phyloP scores from a whole-genome alignment of 2,329 filamentous ascomycete genomes.

The Trichophyton schoenleinii region DNA sequence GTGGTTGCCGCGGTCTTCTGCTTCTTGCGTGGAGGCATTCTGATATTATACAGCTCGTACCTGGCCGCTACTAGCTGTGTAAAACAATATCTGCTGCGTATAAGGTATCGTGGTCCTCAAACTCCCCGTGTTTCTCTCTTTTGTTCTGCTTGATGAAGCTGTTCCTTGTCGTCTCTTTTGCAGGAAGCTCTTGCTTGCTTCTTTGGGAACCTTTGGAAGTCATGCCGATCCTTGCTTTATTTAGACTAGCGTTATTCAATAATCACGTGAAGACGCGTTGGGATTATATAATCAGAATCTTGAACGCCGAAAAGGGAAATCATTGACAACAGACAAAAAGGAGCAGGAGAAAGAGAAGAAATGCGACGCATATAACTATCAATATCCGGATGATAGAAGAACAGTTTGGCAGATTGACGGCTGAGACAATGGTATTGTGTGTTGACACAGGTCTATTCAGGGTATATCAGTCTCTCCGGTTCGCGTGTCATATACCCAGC shows the following conservation, averaged over 20 bases:
- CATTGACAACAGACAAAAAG: neutral
- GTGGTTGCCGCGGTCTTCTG: conserved; percentile 35
- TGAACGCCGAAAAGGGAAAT: conserved; percentile 1
- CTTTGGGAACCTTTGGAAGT: neutral
- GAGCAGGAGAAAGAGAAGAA: neutral
- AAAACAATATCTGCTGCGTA: too few relatives aligned
- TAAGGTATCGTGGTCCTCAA: neutral
- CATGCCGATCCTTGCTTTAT: neutral
- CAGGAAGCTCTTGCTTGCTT: neutral
- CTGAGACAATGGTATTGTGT: neutral
- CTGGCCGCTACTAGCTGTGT: neutral
- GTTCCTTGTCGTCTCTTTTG: neutral
- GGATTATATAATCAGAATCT: neutral
- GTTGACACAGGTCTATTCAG: neutral
- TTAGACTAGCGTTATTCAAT: neutral
- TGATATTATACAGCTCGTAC: neutral
- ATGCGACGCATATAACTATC: neutral
- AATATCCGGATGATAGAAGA: neutral
- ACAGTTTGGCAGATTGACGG: neutral
- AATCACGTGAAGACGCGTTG: neutral
- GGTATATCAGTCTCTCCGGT: neutral
- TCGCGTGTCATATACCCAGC: neutral
- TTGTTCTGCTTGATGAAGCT: neutral
- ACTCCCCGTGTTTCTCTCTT: neutral
- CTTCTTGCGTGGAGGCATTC: conserved; percentile 48